Evolutionary conservation across 2,329 filamentous ascomycete genomes (phyloP), one percentile per base, ranked within the genome.

Genomic region (Aspergillus viridinutans): DNA sequence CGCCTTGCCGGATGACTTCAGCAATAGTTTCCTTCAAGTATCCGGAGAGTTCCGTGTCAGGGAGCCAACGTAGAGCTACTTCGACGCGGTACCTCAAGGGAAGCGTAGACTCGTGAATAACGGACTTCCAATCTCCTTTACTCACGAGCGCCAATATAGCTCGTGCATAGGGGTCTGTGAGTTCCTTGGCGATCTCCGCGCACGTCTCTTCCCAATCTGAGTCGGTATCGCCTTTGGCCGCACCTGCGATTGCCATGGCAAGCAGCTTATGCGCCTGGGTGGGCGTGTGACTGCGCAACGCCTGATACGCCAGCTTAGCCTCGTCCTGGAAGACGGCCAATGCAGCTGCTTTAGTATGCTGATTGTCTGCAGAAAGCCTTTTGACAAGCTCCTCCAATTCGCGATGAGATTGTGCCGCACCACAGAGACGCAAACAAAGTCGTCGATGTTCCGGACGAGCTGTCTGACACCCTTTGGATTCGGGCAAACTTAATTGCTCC

Each of bases 281-380:
- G 1, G 81, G 76, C 23, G 80, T 78, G 58, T 83, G 82, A 7
- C 77, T 78, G 29, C 81, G 79, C 14, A 88, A 74, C 1, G 84
- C 76, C 45, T 80, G 73, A 40, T 85, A 78, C 3, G 84, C 85
- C 6, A 86, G 71, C 56, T 85, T 82, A 29, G 81, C 80, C 64
- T 85, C 78, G 52, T 82, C 80, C 57, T 86, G 82, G 61, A 87
- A 83, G 4, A 86, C 76, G 3, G 85, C 84, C 45, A 86, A 71
- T 1, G 84, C 83, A 52, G 86, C 83, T 17, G 85, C 85, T 72
- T 86, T 85, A 51, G 85, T 85, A 60, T 84, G 78, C 48, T 85
- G 76, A 17, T 80, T 80, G 50, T 80, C 72, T 5, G 79, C 71
- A 10, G 85, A 78, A 10, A 87, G 73, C 3, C 76, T 71, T 57